phyloP scores from a whole-genome alignment of 129 eudicot genomes.

The Flaveria robusta region DNA sequence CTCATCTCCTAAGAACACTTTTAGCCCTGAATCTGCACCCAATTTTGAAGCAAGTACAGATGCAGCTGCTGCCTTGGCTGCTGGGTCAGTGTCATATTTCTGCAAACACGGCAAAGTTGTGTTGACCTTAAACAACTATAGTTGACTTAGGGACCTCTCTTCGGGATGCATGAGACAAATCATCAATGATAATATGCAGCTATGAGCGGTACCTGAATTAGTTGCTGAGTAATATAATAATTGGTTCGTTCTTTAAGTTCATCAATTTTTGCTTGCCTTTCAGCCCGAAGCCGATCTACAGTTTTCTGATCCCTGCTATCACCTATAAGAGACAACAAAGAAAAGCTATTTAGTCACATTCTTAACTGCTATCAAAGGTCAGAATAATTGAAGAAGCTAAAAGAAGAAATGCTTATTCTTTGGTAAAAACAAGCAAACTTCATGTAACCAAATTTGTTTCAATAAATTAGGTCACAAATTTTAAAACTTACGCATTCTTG shows the following conservation, averaged over 20 bases:
- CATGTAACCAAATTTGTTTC: not conserved
- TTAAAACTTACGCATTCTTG: conserved; percentile 63
- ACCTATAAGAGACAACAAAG: conserved; percentile 38
- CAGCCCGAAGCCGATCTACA: conserved; percentile 81
- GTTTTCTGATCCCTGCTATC: conserved; percentile 77
- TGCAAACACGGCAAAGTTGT: conserved; percentile 30
- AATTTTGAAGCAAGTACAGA: conserved; percentile 81
- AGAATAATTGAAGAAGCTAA: not conserved
- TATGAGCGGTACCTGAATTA: conserved; percentile 66
- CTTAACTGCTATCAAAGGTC: not conserved
- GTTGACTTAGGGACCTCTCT: not conserved
- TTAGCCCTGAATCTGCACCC: conserved; percentile 84
- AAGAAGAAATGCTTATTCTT: not conserved
- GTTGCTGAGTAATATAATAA: conserved; percentile 86
- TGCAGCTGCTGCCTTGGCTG: conserved; percentile 97
- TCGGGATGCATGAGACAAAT: not conserved
- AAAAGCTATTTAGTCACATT: not conserved
- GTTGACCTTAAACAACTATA: conserved; percentile 2
- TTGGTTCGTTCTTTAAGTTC: conserved; percentile 92
- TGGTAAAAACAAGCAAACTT: not conserved
- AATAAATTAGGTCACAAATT: not conserved
- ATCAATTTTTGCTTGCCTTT: conserved; percentile 86
- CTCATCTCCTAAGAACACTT: conserved; percentile 61
- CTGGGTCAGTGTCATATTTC: conserved; percentile 98
- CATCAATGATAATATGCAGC: not conserved